These are phyloP conservation scores for Fusarium sororula DNA, from an alignment of 2,329 filamentous ascomycete genomes.

Conservation along the genomic window DNA sequence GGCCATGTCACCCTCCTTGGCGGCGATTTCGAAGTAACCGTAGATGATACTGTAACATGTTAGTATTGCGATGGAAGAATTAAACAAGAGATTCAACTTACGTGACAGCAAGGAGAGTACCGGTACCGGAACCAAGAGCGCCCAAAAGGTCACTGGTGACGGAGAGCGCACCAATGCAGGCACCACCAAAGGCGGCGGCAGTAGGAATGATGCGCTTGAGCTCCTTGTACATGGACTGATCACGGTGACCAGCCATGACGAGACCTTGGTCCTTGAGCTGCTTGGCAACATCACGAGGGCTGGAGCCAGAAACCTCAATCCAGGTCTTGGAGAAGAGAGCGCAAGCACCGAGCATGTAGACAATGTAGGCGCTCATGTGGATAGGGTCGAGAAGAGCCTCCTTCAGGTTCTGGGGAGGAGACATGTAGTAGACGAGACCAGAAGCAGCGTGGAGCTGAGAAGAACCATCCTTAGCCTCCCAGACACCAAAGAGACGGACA, in stretches of 20 bases:
- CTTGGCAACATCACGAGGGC: constrained; percentile 97
- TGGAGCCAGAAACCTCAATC: constrained; percentile 99
- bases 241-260: constrained; percentile 98
- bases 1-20: constrained; percentile 95
- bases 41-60: constrained; percentile 86
- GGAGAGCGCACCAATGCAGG: constrained; percentile 97
- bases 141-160: constrained; percentile 96
- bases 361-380: constrained; percentile 93
- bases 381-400: constrained; percentile 97
- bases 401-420: constrained; percentile 95
- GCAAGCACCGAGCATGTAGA: constrained; percentile 97
- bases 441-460: constrained; percentile 94
- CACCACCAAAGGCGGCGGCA: constrained; percentile 96
- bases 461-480: constrained; percentile 96
- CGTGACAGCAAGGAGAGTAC: constrained; percentile 98
- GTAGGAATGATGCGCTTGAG: constrained; percentile 99
- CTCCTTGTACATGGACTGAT: constrained; percentile 99
- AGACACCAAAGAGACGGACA: constrained; percentile 95
- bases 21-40: constrained; percentile 98
- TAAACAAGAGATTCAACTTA: constrained; percentile 64
- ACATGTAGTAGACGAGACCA: constrained; percentile 99
- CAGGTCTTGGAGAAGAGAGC: constrained; percentile 99
- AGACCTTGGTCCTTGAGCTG: constrained; percentile 99
- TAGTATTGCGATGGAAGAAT: constrained; percentile 46
- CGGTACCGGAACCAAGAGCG: constrained; percentile 94